Evolutionary conservation across 2,329 filamentous ascomycete genomes (phyloP).

Genomic region (Penicillium sp.): DNA sequence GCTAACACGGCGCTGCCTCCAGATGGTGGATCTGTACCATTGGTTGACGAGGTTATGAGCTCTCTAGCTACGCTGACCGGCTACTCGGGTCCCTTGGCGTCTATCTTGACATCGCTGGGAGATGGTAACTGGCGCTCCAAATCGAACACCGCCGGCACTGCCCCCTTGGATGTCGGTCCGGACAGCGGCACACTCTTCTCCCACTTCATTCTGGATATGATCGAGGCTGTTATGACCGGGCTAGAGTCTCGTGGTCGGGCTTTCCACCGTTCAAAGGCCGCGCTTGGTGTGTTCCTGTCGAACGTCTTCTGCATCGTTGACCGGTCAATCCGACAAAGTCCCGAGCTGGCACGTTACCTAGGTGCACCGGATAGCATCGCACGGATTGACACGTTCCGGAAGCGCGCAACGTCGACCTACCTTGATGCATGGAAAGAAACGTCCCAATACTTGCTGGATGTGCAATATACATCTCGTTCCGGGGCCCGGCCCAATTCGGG

Average conservation of each 20-base stretch:
- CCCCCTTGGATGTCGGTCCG: conserved; percentile 80
- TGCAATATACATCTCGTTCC: conserved; percentile 80
- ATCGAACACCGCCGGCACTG: conserved; percentile 64
- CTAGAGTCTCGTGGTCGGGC: conserved; percentile 72
- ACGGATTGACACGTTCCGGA: conserved; percentile 78
- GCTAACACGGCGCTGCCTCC: conserved; percentile 66
- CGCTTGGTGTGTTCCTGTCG: conserved; percentile 83
- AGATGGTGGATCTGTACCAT: conserved; percentile 74
- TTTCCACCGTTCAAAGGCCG: conserved; percentile 72
- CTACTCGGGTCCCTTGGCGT: conserved; percentile 81
- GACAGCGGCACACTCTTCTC: conserved; percentile 86
- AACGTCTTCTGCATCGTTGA: conserved; percentile 85
- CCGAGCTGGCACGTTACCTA: conserved; percentile 73
- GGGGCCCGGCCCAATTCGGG: conserved; percentile 68
- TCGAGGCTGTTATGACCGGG: conserved; percentile 73
- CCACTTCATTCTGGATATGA: conserved; percentile 84
- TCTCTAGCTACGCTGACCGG: conserved; percentile 82
- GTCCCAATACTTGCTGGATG: conserved; percentile 79
- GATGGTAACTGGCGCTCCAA: conserved; percentile 81
- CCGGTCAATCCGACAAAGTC: conserved; percentile 71
- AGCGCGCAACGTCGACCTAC: conserved; percentile 79
- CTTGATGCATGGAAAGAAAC: conserved; percentile 86
- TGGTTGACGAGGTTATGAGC: conserved; percentile 82
- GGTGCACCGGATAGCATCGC: conserved; percentile 59
- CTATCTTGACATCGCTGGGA: conserved; percentile 86